Evolutionary conservation across 257 asterid species (phyloP).

Genomic region (Coffea canephora): DNA sequence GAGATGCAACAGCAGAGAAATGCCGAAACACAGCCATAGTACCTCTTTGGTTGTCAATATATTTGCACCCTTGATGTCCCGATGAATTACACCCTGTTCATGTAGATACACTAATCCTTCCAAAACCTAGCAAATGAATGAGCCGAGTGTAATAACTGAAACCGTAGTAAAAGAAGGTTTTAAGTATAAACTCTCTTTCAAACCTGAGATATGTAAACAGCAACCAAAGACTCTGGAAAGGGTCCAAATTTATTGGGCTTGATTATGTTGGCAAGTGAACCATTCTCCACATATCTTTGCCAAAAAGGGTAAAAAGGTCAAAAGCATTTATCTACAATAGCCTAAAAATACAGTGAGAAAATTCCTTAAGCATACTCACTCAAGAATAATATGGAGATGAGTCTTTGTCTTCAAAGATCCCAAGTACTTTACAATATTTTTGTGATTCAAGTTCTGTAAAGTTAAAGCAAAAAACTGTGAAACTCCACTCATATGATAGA

Average conservation of each 20-base stretch:
- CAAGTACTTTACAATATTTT: conserved; percentile 89
- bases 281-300: conserved; percentile 94
- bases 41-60: conserved; percentile 98
- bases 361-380: conserved; percentile 50
- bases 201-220: conserved; percentile 97
- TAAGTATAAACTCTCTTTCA: conserved; percentile 25
- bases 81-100: conserved; percentile 99
- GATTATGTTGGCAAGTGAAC: conserved; percentile 93
- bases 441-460: conserved; percentile 92
- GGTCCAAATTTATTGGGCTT: conserved; percentile 99
- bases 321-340: neutral
- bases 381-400: conserved; percentile 95
- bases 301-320: neutral
- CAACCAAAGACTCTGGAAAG: conserved; percentile 96
- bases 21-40: conserved; percentile 5
- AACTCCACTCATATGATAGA: neutral
- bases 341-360: conserved; percentile 12
- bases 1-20: conserved; percentile 4
- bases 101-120: conserved; percentile 97
- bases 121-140: conserved; percentile 55
- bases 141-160: conserved; percentile 6
- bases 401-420: conserved; percentile 95
- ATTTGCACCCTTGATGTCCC: conserved; percentile 99
- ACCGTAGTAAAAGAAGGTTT: conserved; percentile 18
- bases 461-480: conserved; percentile 11